Conservation (phyloP, 192 early-diverging fungal genomes). For the Tieghemiomyces parasiticus region DNA sequence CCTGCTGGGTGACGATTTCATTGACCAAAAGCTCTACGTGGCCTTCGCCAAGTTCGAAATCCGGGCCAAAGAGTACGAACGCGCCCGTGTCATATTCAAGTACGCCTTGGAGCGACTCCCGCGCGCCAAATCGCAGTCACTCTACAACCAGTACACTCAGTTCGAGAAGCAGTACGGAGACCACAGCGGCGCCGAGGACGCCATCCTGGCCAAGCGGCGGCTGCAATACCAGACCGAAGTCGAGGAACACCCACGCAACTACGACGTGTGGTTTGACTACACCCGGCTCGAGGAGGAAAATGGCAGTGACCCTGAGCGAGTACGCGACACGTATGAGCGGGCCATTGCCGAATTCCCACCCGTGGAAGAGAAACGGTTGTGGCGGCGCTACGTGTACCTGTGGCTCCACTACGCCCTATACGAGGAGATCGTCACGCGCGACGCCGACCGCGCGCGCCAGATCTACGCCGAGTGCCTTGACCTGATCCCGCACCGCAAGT, state of each 20-base stretch:
- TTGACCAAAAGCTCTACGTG: conserved; percentile 90
- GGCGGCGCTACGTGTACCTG: conserved; percentile 97
- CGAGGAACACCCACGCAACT: conserved; percentile 65
- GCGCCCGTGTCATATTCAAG: conserved; percentile 91
- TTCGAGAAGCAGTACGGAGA: conserved; percentile 97
- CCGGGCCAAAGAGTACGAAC: conserved; percentile 73
- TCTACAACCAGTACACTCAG: conserved; percentile 87
- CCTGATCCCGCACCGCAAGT: conserved; percentile 79
- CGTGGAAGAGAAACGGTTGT: conserved; percentile 78
- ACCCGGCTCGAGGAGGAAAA: conserved; percentile 76
- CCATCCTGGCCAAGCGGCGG: conserved; percentile 76
- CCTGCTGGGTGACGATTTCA: conserved; percentile 69
- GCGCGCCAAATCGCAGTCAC: conserved; percentile 59
- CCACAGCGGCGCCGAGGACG: conserved; percentile 75
- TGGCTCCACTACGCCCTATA: conserved; percentile 97
- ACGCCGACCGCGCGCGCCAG: conserved; percentile 60
- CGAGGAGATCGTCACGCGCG: conserved; percentile 77
- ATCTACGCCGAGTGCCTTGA: conserved; percentile 74
- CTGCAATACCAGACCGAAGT: conserved; percentile 76
- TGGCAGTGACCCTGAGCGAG: conserved; percentile 46
- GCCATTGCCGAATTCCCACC: conserved; percentile 81
- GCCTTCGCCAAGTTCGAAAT: conserved; percentile 96
- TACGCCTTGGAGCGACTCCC: conserved; percentile 83
- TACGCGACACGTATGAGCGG: conserved; percentile 91
- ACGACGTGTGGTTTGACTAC: conserved; percentile 99